phyloP scores from a whole-genome alignment of 768 basidiomycete species.

The Pleurotus giganteus region DNA sequence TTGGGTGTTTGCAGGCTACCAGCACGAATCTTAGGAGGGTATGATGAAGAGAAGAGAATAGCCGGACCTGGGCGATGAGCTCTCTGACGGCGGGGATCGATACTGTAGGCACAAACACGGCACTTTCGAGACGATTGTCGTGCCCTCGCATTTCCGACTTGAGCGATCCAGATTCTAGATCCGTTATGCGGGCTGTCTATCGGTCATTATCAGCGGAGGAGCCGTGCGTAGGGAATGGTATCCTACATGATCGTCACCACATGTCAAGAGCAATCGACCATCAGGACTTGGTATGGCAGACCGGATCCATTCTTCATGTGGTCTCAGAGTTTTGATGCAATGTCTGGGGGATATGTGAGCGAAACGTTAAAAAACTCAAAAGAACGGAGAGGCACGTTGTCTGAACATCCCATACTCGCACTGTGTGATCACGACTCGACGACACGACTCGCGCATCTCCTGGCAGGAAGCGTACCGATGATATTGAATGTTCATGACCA shows the following conservation, averaged over 20 bases:
- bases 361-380: slow-evolving; percentile 1
- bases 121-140: slow-evolving; percentile 67
- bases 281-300: slow-evolving; percentile 64
- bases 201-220: slow-evolving; percentile 1
- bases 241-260: slow-evolving; percentile 84
- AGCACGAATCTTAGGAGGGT: not conserved
- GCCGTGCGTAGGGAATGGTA: not conserved
- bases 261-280: slow-evolving; percentile 72
- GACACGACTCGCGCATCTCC: slow-evolving; percentile 82
- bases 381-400: slow-evolving; percentile 64
- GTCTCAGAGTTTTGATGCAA: slow-evolving; percentile 10
- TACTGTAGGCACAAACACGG: slow-evolving; percentile 60
- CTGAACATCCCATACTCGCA: slow-evolving; percentile 83
- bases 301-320: slow-evolving; percentile 81
- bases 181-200: slow-evolving; percentile 76
- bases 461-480: slow-evolving; percentile 81
- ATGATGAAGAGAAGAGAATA: not conserved
- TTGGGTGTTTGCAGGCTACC: slow-evolving; percentile 3
- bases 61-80: slow-evolving; percentile 38
- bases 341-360: slow-evolving; percentile 13
- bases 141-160: slow-evolving; percentile 71
- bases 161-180: slow-evolving; percentile 55
- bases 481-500: slow-evolving; percentile 91
- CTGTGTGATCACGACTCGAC: slow-evolving; percentile 84
- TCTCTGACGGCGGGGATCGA: slow-evolving; percentile 61